Base-by-base conservation (phyloP, 768 basidiomycete genomes). In the Lentinula guzmanii region DNA sequence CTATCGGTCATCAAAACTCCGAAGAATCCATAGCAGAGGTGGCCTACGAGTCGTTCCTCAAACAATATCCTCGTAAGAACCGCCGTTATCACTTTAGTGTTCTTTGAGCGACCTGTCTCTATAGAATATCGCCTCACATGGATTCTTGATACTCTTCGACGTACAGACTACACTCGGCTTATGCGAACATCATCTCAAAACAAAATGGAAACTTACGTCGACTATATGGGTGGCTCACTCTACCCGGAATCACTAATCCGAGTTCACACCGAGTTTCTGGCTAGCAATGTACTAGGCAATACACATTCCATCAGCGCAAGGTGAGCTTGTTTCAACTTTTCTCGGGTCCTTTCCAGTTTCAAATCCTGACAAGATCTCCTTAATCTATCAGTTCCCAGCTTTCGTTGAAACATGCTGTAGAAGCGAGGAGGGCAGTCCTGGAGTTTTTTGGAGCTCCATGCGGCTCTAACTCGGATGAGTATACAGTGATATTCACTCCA, bases 241-340 rank as follows among this genome's bases (percentile, higher is more conserved):
- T 91, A 90, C 64, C 91, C 91, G 10, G 87, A 90, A 66, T 87
- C 85, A 65, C 82, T 93, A 37, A 82, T 93, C 61, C 80, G 79
- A 42, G 82, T 84, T 9, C 89, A 92, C 65, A 78, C 85, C 43
- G 82, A 83, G 54, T 91, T 92, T 68, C 80, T 93, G 35, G 83
- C 78, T 43, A 76, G 74, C 55, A 84, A 73, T 67, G 78, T 93
- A 48, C 80, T 93, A 62, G 91, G 91, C 1, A 93, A 93, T 70
- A 92, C 91, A 1, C 91, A 93, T 71, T 93, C 91, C 0, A 82
- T 90, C 67, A 92, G 85, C 70, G 86, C 89, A 64, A 88, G 88
- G 91, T 88, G 68, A 69, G 71, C 77, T 43, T 48, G 45, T 15
- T 58, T 45, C 37, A 21, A 24, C 13, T 18, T 60, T 57, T 50